Evolutionary conservation across 495 filamentous ascomycete species (phyloP), one percentile per base, ranked within the genome.

Genomic region (Cenococcum geophilum): DNA sequence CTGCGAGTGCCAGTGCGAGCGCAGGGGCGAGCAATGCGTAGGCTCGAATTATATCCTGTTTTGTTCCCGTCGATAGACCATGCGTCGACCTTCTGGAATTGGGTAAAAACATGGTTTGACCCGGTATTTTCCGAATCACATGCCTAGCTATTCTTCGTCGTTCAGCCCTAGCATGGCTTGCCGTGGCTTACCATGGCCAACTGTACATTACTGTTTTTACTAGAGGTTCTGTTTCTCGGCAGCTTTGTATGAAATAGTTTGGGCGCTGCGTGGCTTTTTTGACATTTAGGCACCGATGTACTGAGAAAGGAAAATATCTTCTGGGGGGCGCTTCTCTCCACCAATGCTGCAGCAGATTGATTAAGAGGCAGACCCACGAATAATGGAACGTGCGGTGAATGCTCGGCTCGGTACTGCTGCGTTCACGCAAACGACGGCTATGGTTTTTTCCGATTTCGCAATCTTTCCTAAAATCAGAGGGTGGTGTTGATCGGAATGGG

Each of bases 1-100:
- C 60, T 40, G 60, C 54, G 62, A 61, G 62, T 27, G 45, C 40
- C 10, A 32, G 22, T 4, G 57, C 62, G 51, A 40, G 56, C 48
- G 50, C 54, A 23, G 48, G 45, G 45, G 58, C 42, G 14, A 27
- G 20, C 45, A 43, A 25, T 40, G 25, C 21, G 21, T 53, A 42
- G 22, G 22, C 21, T 1, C 40, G 40, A 6, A 6, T 6, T 32
- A 32, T 32, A 32, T 52, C 49, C 16, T 52, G 49, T 11, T n/a
- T 22, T 27, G 22, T 25, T 11, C 21, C 18, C 20, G 12, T 32
- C 8, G 49, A 22, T 23, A 22, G 16, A 11, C 4, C 49, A 16
- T 25, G 14, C n/a, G 18, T 32, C 23, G n/a, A 6, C 49, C 14
- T 21, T 51, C 22, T 21, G 49, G 25, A 32, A 10, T 25, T 23